Base-by-base conservation (phyloP, 768 basidiomycete genomes). In the Mycena indigotica region DNA sequence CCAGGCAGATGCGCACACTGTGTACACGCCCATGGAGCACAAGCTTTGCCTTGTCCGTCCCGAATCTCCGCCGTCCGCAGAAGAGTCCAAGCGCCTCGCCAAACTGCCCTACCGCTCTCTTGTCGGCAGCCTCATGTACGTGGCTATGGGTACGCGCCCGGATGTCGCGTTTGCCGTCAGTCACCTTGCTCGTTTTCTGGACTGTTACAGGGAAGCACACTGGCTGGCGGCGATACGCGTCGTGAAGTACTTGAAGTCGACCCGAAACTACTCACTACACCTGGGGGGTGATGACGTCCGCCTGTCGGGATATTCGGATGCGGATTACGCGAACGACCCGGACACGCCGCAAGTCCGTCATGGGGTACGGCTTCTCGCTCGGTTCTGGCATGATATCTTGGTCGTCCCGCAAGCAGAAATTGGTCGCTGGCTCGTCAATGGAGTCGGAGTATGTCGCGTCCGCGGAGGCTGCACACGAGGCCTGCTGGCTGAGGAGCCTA, bases 141-240 rank as follows among this genome's bases (percentile, higher is more conserved):
- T 71, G 8, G 58, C 66, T 4, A 41, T 66, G 51, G 56, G 56
- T 2, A 70, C 69, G 0, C 68, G 71, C 5, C 72, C 38, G 8
- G 52, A 53, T 19, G 41, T 53, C n/a, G 13, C 52, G 5, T 41
- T 24, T 39, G 35, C 52, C 69, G 70, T 74, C 32, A 51, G 55
- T 16, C 51, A 56, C 0, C 63, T 75, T 1, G 57, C 66, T 0
- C 66, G 61, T 10, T 75, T 70, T 66, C 49, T 66, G 17, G 45
- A 57, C 15, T 69, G 69, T 53, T 72, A 69, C 3, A 57, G 60
- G 2, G 21, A n/a, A 0, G 39, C 40, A 0, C 78, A 79, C 55
- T 77, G 73, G 70, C 52, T 64, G 1, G 74, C 72, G 5, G 68
- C 70, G 8, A 70, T 71, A 40, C 70, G 67, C 35, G 56, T 77